Evolutionary conservation across 352 stramenopile genomes (phyloP).

Genomic region (Pythium brachiatum): DNA sequence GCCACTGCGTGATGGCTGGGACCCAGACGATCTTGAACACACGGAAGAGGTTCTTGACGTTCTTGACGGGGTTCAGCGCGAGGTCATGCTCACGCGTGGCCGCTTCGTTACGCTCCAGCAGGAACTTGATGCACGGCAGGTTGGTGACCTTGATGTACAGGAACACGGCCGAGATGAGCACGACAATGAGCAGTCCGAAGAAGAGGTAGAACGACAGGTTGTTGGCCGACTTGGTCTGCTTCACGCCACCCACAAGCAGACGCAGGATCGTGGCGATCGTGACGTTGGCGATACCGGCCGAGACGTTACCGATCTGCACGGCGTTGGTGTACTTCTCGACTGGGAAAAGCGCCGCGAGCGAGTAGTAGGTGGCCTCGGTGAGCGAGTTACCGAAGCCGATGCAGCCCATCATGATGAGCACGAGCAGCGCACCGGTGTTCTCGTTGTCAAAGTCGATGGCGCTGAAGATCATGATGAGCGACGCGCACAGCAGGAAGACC

Average conservation of each 20-base stretch:
- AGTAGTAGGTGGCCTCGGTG: slow-evolving; percentile 60
- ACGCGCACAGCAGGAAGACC: slow-evolving; percentile 52
- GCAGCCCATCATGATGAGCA: slow-evolving; percentile 52
- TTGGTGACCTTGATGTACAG: slow-evolving; percentile 39
- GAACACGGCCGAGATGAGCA: slow-evolving; percentile 42
- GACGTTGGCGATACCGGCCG: slow-evolving; percentile 52
- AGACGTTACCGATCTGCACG: slow-evolving; percentile 63
- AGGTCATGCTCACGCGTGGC: slow-evolving; percentile 34
- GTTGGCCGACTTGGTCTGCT: slow-evolving; percentile 35
- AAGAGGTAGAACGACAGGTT: slow-evolving; percentile 60
- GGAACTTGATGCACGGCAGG: slow-evolving; percentile 46
- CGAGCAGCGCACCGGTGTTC: slow-evolving; percentile 45
- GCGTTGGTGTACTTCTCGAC: slow-evolving; percentile 66
- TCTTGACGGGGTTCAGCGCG: slow-evolving; percentile 28
- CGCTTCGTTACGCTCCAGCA: slow-evolving; percentile 47
- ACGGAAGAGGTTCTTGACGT: slow-evolving; percentile 39
- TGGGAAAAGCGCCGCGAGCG: slow-evolving; percentile 54
- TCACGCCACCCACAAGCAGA: slow-evolving; percentile 40
- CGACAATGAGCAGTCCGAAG: slow-evolving; percentile 49
- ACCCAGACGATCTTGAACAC: slow-evolving; percentile 53
- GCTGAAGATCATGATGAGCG: slow-evolving; percentile 65
- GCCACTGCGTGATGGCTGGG: slow-evolving; percentile 44
- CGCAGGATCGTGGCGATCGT: slow-evolving; percentile 53
- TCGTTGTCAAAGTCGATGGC: slow-evolving; percentile 43
- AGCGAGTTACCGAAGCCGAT: slow-evolving; percentile 58